phyloP scores from a whole-genome alignment of 1,284 basidiomycete species.

The Porogramme epimiltina region DNA sequence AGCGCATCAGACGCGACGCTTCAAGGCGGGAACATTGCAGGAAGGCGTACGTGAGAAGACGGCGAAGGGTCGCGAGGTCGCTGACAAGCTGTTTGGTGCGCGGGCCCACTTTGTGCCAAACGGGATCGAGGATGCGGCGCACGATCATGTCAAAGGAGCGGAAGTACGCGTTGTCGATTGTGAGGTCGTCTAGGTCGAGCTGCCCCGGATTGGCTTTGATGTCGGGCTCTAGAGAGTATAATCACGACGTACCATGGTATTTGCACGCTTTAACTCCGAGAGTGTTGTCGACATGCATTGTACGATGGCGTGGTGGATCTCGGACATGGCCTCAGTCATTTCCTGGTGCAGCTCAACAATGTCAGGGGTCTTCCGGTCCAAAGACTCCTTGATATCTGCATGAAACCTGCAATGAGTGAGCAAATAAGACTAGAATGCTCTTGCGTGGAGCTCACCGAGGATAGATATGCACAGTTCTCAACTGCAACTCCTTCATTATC shows the following conservation, averaged over 20 bases:
- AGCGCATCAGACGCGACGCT: not conserved
- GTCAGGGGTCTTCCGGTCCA: conserved; percentile 85
- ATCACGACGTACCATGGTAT: conserved; percentile 62
- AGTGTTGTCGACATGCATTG: conserved; percentile 95
- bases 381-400: conserved; percentile 77
- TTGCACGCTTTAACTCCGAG: conserved; percentile 88
- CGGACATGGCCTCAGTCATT: conserved; percentile 84
- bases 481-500: conserved; percentile 90
- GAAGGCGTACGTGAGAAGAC: conserved; percentile 73
- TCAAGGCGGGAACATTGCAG: not conserved
- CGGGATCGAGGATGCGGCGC: conserved; percentile 85
- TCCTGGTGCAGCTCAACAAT: conserved; percentile 92
- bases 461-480: conserved; percentile 89
- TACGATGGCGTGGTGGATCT: conserved; percentile 91
- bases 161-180: conserved; percentile 93
- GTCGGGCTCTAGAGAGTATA: not conserved
- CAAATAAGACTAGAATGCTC: not conserved
- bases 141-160: conserved; percentile 92
- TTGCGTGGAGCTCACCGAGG: conserved; percentile 63
- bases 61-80: conserved; percentile 86
- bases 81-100: conserved; percentile 91
- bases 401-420: conserved; percentile 72
- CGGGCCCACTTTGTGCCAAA: conserved; percentile 96
- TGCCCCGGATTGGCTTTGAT: conserved; percentile 36
- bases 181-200: conserved; percentile 94